Evolutionary conservation across 2,329 filamentous ascomycete genomes (phyloP), one percentile per base, ranked within the genome.

Genomic region (Diaporthe longicolla): DNA sequence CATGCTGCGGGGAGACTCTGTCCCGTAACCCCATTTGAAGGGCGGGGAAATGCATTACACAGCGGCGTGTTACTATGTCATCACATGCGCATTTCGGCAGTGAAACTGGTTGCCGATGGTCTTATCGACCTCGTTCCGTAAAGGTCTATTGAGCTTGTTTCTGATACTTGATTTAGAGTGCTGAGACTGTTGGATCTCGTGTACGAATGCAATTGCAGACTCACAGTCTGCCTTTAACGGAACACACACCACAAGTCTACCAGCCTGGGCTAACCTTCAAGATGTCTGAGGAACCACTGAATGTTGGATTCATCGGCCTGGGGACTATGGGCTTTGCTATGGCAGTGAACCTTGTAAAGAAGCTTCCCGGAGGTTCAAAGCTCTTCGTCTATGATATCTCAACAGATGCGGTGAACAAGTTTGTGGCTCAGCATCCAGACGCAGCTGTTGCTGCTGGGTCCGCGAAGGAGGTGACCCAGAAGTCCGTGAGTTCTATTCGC

Each of bases 331-430:
- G 92, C 45, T 93, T 89, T 76, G 89, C 90, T 37, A 94, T 93
- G 92, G 92, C 91, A 57, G 88, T 86, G 81, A 93, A 93, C 79
- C 85, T 94, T 1, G 87, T 89, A 75, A 85, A 86, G 29, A 93
- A 93, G 80, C 87, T 93, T 45, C 88, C 90, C 2, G 82, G 83
- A 15, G 91, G 93, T 79, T 89, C 85, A 0, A 82, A 93, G 61
- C 48, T 76, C 61, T 85, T 90, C 73, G 83, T 93, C n/a, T 89
- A 91, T 78, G 92, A 94, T 80, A 85, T 92, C 71, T 92, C 93
- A 77, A 82, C 85, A 32, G 83, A 86, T 48, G 85, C 88, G 7
- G 86, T 87, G 2, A 82, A 87, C 74, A 84, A 85, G 73, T 92
- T 93, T 77, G 83, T 87, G 17, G 69, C 82, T 87, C 50, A 90